Percentiles rank a stretch among this genome's conserved stretches.
These are phyloP conservation scores for Posidonia oceanica DNA, from an alignment of 116 monocot species.

Conservation along the genomic window DNA sequence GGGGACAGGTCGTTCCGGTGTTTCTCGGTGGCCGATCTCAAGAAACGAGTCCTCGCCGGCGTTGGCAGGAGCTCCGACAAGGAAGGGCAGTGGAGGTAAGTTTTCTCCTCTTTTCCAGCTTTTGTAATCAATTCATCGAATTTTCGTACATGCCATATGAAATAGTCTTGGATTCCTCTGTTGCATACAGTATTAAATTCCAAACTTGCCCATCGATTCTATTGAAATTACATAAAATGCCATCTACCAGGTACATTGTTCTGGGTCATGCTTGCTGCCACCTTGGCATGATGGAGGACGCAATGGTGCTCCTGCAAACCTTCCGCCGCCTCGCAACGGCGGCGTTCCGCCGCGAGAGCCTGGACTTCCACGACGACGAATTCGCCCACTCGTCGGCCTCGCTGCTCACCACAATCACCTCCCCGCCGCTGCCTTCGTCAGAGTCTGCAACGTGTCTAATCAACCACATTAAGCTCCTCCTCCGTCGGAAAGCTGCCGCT, in stretches of 20 bases:
- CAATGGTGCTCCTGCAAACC: slow-evolving; percentile 83
- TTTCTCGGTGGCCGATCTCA: slow-evolving; percentile 68
- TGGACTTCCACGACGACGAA: slow-evolving; percentile 57
- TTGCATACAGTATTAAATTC: too few relatives aligned
- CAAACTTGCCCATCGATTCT: background rate
- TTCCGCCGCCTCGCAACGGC: slow-evolving; percentile 64
- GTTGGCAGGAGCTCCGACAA: slow-evolving; percentile 19
- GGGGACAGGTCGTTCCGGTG: slow-evolving; percentile 29
- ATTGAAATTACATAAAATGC: background rate
- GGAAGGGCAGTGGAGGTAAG: slow-evolving; percentile 92
- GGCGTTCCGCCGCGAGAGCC: slow-evolving; percentile 62
- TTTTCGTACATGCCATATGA: background rate
- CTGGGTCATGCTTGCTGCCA: slow-evolving; percentile 85
- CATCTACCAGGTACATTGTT: slow-evolving; percentile 52
- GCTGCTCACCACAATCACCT: background rate
- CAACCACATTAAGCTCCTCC: slow-evolving; percentile 76
- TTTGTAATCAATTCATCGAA: background rate
- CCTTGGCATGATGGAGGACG: slow-evolving; percentile 92
- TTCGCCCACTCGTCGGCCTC: slow-evolving; percentile 23
- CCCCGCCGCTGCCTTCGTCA: background rate
- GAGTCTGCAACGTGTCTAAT: slow-evolving; percentile 21
- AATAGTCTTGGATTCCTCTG: too few relatives aligned
- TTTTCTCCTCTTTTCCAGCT: background rate
- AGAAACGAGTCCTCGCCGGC: slow-evolving; percentile 54
- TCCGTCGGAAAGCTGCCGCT: slow-evolving; percentile 79